Base-by-base conservation (phyloP, 805 yeast species). In the Cyberlindnera mississippiensis region DNA sequence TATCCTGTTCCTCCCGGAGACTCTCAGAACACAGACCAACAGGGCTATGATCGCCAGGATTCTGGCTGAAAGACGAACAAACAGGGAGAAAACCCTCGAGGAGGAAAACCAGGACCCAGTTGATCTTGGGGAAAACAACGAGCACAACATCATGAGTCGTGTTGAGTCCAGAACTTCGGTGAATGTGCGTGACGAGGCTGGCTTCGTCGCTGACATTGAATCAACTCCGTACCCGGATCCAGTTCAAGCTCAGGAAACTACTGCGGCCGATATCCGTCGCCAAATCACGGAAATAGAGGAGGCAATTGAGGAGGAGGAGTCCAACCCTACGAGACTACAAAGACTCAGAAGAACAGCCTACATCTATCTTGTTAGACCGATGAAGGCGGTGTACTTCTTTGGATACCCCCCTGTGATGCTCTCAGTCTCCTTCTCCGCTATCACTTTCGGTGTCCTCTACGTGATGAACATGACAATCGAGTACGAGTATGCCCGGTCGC, bases 401-500 rank as follows among this genome's bases (percentile, higher is more conserved):
- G 63, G 67, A 42, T 82, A 82, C 57, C 95, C 95, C 0, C 93
- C 95, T 0, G 90, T 88, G 8, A 57, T 73, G 1, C 62, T 85
- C 37, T 78, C 88, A 6, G 73, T 86, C 28, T 56, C 69, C 1
- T 85, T 78, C 56, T 79, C 90, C 2, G 77, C 87, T 1, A 74
- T 82, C n/a, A 75, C 85, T 36, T 88, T 85, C 63, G 80, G 80
- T 4, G 75, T 76, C 13, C 62, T 85, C 15, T 87, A 86, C 57
- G 76, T 83, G 48, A 76, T 85, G 54, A 88, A 88, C 63, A 71
- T 86, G 75, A 72, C 91, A 4, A 67, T 88, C 33, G 72, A 90
- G 35, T 73, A 75, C 53, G 71, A 70, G 39, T 87, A 79, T 60
- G 66, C 85, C 0, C 55, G 72, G 16, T 61, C 65, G 0, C 96